A percentile compares a stretch with the other conserved stretches of the same genome.
Conservation (phyloP, 768 basidiomycete genomes). For the Leccinum boreale region DNA sequence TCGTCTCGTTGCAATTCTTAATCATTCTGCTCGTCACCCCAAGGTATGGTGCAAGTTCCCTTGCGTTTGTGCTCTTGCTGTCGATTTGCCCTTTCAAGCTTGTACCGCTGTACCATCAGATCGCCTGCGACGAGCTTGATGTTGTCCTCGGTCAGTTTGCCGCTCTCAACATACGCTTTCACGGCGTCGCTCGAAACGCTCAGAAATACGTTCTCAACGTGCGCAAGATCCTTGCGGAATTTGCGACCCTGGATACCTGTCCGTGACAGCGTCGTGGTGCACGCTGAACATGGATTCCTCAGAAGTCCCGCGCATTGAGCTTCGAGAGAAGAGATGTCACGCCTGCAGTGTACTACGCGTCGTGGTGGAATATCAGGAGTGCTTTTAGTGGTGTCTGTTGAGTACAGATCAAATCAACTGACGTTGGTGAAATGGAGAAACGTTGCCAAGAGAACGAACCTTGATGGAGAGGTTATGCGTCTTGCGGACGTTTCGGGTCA, state of each 20-base stretch:
- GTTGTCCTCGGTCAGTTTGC: neutral
- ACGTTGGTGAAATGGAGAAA: conserved; percentile 6
- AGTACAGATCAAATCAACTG: neutral
- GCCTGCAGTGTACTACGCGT: conserved; percentile 78
- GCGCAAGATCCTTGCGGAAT: conserved; percentile 86
- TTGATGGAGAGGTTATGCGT: conserved; percentile 56
- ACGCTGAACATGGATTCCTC: conserved; percentile 86
- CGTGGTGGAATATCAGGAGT: conserved; percentile 91
- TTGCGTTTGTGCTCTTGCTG: neutral
- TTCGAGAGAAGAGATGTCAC: conserved; percentile 84
- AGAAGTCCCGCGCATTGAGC: conserved; percentile 91
- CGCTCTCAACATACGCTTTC: conserved; percentile 63
- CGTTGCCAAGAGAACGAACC: conserved; percentile 40
- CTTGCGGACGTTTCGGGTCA: conserved; percentile 65
- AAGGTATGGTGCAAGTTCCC: conserved; percentile 24
- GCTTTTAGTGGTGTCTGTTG: conserved; percentile 88
- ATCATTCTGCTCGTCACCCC: neutral
- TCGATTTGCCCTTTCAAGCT: neutral
- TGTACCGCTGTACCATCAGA: conserved; percentile 68
- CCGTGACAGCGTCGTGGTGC: conserved; percentile 86
- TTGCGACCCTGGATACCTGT: conserved; percentile 92
- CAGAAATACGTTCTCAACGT: conserved; percentile 86
- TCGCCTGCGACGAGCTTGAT: conserved; percentile 18
- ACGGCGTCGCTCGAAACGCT: conserved; percentile 76
- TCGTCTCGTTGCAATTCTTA: neutral